Base-by-base conservation (phyloP, 2,329 filamentous ascomycete genomes). In the Colletotrichum brevisporum region DNA sequence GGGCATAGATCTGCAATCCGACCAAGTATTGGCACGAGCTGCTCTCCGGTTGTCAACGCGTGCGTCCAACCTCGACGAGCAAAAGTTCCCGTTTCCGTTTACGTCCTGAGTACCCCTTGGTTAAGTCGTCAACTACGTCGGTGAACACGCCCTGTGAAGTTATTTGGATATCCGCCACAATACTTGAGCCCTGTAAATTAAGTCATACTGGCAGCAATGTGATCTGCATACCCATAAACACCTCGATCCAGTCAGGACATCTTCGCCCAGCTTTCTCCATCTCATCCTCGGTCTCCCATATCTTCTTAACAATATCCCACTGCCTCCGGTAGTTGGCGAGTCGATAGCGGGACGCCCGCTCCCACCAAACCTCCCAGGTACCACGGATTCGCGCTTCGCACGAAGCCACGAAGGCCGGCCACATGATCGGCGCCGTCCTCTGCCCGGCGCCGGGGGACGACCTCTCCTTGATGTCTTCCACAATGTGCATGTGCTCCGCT, bases 341-440 rank as follows among this genome's bases (percentile, higher is more conserved):
- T 3, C 39, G 62, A 31, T 65, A 65, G 15, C 36, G 41, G 15
- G 6, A 21, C 2, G 41, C 55, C 26, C 62, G 31, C 18, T 52
- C 18, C 61, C 61, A 57, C 61, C 61, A 64, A 26, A 18, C 21
- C 43, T 39, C 16, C 61, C 61, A 64, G 18, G 45, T 27, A 8
- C 12, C 21, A 3, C 53, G 61, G 18, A 26, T 15, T 18, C 12
- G 10, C 4, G 61, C 61, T 12, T 64, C 61, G 18, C 61, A 64
- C 12, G 61, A 64, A 5, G 61, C 61, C 27, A 64, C 45, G 15
- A 64, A 64, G 0, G 61, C 52, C 3, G 61, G 61, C 61, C 61
- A 64, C 61, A 57, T 64, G 9, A 64, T 64, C 2, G 61, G 61
- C 0, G 61, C 61, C 53, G 51, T 64, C 2, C 27, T 57, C 31